phyloP scores from a whole-genome alignment of 2,329 filamentous ascomycete species.

The Fusarium anguioides region DNA sequence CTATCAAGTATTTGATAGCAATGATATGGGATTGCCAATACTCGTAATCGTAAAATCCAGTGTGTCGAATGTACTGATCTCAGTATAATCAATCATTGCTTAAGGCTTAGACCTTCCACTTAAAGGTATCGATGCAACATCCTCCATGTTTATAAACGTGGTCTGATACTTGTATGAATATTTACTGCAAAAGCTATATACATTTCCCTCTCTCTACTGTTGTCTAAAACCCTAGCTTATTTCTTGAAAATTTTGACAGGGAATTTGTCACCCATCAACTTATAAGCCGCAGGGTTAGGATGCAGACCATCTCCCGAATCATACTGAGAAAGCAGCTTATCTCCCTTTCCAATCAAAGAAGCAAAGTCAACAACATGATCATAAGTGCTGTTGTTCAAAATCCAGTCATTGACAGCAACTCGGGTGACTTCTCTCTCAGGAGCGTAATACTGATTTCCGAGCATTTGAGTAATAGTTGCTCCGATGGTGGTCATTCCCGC shows the following conservation, averaged over 20 bases:
- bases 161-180: too few relatives aligned
- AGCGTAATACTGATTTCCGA: conserved; percentile 23
- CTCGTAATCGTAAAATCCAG: too few relatives aligned
- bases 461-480: conserved; percentile 23
- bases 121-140: too few relatives aligned
- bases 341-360: conserved; percentile 19
- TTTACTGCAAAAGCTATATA: too few relatives aligned
- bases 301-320: conserved; percentile 29
- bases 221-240: neutral
- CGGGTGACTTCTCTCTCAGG: conserved; percentile 15
- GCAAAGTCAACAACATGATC: conserved; percentile 32
- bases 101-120: too few relatives aligned
- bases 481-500: conserved; percentile 7
- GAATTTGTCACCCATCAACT: conserved; percentile 19
- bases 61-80: too few relatives aligned
- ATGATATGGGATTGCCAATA: too few relatives aligned
- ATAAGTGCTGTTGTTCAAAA: conserved; percentile 14
- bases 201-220: neutral
- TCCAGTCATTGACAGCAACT: conserved; percentile 25
- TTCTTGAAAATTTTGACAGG: conserved; percentile 5
- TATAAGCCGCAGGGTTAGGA: conserved; percentile 27
- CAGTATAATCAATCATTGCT: too few relatives aligned
- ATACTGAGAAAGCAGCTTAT: conserved; percentile 18
- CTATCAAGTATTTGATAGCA: too few relatives aligned
- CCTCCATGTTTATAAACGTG: too few relatives aligned